Conservation (phyloP, 2,329 filamentous ascomycete species). For the Venturiaceae sp. region DNA sequence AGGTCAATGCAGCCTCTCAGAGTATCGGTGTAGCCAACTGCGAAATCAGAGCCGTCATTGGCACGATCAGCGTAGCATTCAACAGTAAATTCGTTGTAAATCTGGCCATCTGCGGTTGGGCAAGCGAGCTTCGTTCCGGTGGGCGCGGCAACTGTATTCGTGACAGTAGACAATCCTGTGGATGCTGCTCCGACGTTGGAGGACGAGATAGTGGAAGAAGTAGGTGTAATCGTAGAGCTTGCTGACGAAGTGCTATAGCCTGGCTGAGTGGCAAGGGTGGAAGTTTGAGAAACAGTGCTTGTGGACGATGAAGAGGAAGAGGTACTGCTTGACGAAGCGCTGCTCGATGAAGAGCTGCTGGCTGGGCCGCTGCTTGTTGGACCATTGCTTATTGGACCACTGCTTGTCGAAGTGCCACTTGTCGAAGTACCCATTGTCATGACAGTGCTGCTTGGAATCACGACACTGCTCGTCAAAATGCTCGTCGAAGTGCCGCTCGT, state of each 20-base stretch:
- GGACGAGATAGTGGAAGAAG: neutral
- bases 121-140: conserved; percentile 2
- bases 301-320: neutral
- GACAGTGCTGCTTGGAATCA: too few relatives aligned
- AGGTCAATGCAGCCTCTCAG: conserved; percentile 11
- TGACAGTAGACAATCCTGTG: too few relatives aligned
- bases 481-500: too few relatives aligned
- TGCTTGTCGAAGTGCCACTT: neutral
- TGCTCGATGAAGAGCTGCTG: neutral
- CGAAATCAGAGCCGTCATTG: conserved; percentile 9
- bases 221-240: neutral
- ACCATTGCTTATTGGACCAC: neutral
- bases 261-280: neutral
- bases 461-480: too few relatives aligned
- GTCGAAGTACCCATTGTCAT: neutral
- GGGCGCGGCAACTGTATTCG: neutral
- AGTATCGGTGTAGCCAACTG: conserved; percentile 6
- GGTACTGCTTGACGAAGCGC: neutral
- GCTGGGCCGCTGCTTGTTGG: neutral
- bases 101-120: conserved; percentile 10
- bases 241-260: neutral
- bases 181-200: too few relatives aligned
- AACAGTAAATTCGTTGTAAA: conserved; percentile 12
- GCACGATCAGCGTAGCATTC: conserved; percentile 13
- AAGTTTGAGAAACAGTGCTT: neutral